These are phyloP conservation scores for Stylosanthes scabra DNA, from an alignment of 331 rosid genomes.

Conservation along the genomic window DNA sequence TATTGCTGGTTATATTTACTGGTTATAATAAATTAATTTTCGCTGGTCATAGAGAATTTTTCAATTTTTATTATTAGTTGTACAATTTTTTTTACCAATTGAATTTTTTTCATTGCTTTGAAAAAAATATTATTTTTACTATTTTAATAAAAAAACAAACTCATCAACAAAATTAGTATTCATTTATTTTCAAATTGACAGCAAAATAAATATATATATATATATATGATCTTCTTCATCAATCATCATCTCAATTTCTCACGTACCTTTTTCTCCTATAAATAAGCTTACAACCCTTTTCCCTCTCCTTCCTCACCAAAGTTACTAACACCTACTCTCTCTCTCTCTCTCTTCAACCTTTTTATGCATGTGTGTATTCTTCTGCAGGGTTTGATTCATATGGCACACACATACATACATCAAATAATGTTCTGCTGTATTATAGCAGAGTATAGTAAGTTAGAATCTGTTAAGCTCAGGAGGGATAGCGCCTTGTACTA, in stretches of 20 bases:
- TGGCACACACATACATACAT: background rate
- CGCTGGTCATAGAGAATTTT: no score
- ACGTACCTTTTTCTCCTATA: conserved; percentile 41
- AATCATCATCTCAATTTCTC: background rate
- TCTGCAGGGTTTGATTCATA: background rate
- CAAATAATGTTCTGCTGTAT: no score
- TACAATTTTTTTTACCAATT: no score
- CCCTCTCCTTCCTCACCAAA: conserved; percentile 33
- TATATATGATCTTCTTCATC: no score
- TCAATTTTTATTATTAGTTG: no score
- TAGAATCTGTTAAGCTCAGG: conserved; percentile 84
- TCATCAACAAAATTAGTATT: no score
- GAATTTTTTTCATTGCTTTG: no score
- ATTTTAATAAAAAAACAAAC: no score
- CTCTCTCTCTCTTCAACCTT: background rate
- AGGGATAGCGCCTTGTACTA: conserved; percentile 75
- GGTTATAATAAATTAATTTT: no score
- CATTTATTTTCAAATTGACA: background rate
- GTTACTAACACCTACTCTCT: background rate
- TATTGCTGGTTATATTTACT: no score
- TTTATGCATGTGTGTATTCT: background rate
- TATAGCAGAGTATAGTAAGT: conserved; percentile 39
- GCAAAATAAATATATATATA: no score
- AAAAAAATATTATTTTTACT: no score
- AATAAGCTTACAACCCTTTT: conserved; percentile 23